Evolutionary conservation across 352 stramenopile genomes (phyloP), one percentile per base, ranked within the genome.

Genomic region (Phytophthora multivora): DNA sequence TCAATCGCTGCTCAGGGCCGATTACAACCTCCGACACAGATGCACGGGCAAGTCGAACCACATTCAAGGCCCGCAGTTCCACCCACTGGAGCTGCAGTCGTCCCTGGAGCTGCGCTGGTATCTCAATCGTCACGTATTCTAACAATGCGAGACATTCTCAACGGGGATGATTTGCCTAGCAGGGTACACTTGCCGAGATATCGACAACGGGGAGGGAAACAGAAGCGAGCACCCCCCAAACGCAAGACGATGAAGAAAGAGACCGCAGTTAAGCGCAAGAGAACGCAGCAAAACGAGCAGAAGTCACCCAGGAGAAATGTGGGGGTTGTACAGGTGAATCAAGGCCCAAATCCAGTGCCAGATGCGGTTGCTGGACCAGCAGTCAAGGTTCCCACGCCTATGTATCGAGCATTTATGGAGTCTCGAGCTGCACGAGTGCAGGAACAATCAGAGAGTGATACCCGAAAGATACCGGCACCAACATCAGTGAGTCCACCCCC

Each of bases 61-160:
- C 42, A 59, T 9, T 42, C 31, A 31, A 64, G 46, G 38, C 16
- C 21, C 35, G 30, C 54, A 31, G 30, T 71, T 54, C 63, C 41
- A 19, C 53, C 68, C 6, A 55, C 68, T 25, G 45, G 63, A 49
- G 43, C 39, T 25, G 46, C 58, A 18, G 47, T 79, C 31, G 59
- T 79, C 5, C 67, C 67, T 51, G 71, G 71, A 7, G 51, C 67
- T 38, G 66, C 71, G 3, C 46, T 79, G 28, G 56, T 50, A 19
- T 45, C 50, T 8, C 40, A 43, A 16, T 28, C 61, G 19, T 47
- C 36, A 0, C 59, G 67, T 3, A 33, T 59, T 33, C 2, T 79
- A 19, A 58, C 36, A 28, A 75, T 79, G 58, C 59, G 41, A 41
- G 63, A 74, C 59, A 51, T 79, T 46, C 59, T 79, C 15, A 74